Evolutionary conservation across 768 basidiomycete genomes (phyloP), one percentile per base, ranked within the genome.

Genomic region (Tubosaeta sp.): DNA sequence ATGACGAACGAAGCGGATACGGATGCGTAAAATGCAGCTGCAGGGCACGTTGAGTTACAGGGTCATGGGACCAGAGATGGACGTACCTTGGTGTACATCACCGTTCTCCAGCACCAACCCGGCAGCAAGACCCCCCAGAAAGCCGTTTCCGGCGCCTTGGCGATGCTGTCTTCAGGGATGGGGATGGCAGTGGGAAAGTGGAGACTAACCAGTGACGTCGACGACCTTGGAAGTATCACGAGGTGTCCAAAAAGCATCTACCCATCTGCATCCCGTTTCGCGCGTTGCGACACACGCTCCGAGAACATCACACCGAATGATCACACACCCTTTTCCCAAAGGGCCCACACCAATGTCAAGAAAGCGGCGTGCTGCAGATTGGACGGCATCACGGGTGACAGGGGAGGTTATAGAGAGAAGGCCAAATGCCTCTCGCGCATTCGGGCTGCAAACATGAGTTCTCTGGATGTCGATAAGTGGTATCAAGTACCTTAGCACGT

Each of bases 131-230:
- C 91, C 91, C 13, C 91, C 91, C 21, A 94, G 74, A 67, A 94
- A 95, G 52, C 82, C 78, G 66, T 95, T 95, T 14, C 93, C 93
- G n/a, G 90, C 92, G 39, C 93, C 90, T 90, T 55, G 21, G 32
- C 54, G 46, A 30, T 7, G 12, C 27, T 35, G 43, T 47, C 11
- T 43, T 57, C 49, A 48, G 51, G 38, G 30, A 34, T 35, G 47
- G n/a, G 13, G 29, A 10, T 32, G 16, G 42, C 19, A 34, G 48
- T 49, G 35, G 45, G 43, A 43, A 48, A 22, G 35, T 3, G 40
- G 42, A 53, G 46, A 14, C 65, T 58, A 54, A 83, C 88, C 92
- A 56, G 91, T 94, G 22, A 92, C 90, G 66, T 94, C 91, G 3
- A 86, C 78, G 14, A 94, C 73, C 49, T 76, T 80, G 19, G 69